phyloP scores from a whole-genome alignment of 306 rosid genomes.

The Senna tora region DNA sequence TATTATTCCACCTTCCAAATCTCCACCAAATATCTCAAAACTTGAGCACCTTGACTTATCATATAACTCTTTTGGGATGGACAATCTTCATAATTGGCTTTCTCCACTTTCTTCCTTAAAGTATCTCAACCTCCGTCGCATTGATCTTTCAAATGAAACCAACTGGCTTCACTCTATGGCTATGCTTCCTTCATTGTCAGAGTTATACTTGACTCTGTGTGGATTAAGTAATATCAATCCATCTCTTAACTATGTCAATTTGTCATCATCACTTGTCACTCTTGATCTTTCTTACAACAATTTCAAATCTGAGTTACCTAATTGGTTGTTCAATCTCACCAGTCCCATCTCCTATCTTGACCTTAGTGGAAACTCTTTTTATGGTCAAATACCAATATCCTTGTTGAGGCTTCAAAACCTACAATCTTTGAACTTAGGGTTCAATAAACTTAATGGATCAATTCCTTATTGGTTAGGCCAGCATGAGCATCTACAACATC shows the following conservation, averaged over 20 bases:
- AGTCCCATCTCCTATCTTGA: neutral
- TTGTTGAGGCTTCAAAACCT: neutral
- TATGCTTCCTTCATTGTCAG: neutral
- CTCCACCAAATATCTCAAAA: too few species aligned
- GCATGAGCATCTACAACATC: slow-evolving; percentile 30
- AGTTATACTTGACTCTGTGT: neutral
- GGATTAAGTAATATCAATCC: neutral
- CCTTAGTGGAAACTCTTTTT: neutral
- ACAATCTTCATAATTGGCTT: slow-evolving; percentile 6
- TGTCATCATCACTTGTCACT: slow-evolving; percentile 30
- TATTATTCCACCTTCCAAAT: too few species aligned
- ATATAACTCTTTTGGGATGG: neutral
- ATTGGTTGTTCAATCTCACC: neutral
- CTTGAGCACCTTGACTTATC: too few species aligned
- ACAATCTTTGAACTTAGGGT: neutral
- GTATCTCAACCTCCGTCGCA: slow-evolving; percentile 15
- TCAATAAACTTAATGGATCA: neutral
- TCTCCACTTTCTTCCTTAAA: slow-evolving; percentile 16
- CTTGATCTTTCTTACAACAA: neutral
- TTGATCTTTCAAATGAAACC: neutral
- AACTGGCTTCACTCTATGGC: slow-evolving; percentile 23
- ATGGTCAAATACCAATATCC: too few species aligned
- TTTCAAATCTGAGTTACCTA: slow-evolving; percentile 22
- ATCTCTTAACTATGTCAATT: slow-evolving; percentile 10
- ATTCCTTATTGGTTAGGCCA: slow-evolving; percentile 27